phyloP scores from a whole-genome alignment of 2,329 filamentous ascomycete species.

The Pseudocercospora cruenta region DNA sequence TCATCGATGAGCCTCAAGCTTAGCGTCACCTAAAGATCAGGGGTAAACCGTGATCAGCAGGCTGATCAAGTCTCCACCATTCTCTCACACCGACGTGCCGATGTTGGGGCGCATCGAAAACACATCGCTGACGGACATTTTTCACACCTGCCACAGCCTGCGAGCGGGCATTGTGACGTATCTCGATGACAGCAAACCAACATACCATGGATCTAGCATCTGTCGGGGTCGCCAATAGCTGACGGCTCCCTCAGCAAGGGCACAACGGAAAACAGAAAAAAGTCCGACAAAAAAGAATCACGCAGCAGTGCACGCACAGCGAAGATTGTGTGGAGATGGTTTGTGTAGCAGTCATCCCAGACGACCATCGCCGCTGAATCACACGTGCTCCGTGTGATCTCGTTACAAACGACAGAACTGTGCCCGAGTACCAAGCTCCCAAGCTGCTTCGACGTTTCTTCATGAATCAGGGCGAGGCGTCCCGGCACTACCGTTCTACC shows the following conservation, averaged over 20 bases:
- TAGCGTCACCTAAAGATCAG: too few relatives aligned
- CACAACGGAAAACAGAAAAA: background rate
- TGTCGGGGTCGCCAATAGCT: background rate
- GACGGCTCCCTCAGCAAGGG: background rate
- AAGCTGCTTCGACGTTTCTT: background rate
- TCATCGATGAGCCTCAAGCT: background rate
- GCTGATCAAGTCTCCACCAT: too few relatives aligned
- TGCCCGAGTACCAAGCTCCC: background rate
- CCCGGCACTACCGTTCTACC: background rate
- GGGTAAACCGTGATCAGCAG: background rate
- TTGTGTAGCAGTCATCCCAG: constrained; percentile 5
- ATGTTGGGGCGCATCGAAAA: background rate
- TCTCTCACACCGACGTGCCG: too few relatives aligned
- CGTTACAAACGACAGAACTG: background rate
- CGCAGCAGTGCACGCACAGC: background rate
- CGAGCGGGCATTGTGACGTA: background rate
- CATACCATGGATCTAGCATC: background rate
- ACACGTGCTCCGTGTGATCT: constrained; percentile 7
- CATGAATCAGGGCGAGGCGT: background rate
- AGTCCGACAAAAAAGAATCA: background rate
- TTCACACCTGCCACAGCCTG: background rate
- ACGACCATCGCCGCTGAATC: constrained; percentile 2
- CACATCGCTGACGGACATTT: background rate
- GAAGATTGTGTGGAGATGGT: constrained; percentile 4
- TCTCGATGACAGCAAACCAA: background rate